A percentile compares a stretch with the other conserved stretches of the same genome.
These are phyloP conservation scores for Zygoascus ofunaensis DNA, from an alignment of 805 yeast genomes.

Conservation along the genomic window DNA sequence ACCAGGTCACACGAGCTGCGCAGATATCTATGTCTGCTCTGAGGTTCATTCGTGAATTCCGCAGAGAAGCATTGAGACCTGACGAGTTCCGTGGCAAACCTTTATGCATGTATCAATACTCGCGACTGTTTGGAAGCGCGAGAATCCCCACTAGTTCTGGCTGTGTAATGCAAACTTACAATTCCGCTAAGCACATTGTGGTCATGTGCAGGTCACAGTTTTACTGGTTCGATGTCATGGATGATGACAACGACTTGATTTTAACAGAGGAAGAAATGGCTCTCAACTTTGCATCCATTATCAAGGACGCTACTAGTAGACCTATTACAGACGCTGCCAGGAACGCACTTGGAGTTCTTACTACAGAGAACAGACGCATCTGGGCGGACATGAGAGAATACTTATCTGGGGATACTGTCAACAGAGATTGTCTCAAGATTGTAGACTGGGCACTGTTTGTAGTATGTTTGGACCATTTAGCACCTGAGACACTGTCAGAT, in stretches of 20 bases:
- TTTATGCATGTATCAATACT: constrained; percentile 87
- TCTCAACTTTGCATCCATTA: constrained; percentile 63
- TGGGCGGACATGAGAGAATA: constrained; percentile 72
- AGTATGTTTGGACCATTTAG: constrained; percentile 73
- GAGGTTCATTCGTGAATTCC: constrained; percentile 69
- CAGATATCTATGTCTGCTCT: constrained; percentile 66
- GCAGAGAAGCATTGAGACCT: constrained; percentile 62
- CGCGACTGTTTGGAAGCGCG: constrained; percentile 76
- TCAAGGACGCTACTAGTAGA: constrained; percentile 54
- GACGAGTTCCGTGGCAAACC: constrained; percentile 55
- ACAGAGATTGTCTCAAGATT: constrained; percentile 61
- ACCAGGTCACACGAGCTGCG: constrained; percentile 62
- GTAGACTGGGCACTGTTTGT: constrained; percentile 78
- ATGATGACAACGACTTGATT: constrained; percentile 58
- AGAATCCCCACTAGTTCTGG: constrained; percentile 77
- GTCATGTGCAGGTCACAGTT: constrained; percentile 80
- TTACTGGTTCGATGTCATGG: constrained; percentile 91
- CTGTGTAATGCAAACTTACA: constrained; percentile 77
- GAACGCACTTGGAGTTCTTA: constrained; percentile 78
- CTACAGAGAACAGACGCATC: constrained; percentile 78
- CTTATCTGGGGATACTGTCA: constrained; percentile 36
- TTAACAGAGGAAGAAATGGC: constrained; percentile 68
- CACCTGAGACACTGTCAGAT: constrained; percentile 46
- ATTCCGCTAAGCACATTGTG: constrained; percentile 66
- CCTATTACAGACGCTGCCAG: constrained; percentile 53